These are phyloP conservation scores for Dipodascus geniculatus DNA, from an alignment of 805 yeast species.

Conservation along the genomic window DNA sequence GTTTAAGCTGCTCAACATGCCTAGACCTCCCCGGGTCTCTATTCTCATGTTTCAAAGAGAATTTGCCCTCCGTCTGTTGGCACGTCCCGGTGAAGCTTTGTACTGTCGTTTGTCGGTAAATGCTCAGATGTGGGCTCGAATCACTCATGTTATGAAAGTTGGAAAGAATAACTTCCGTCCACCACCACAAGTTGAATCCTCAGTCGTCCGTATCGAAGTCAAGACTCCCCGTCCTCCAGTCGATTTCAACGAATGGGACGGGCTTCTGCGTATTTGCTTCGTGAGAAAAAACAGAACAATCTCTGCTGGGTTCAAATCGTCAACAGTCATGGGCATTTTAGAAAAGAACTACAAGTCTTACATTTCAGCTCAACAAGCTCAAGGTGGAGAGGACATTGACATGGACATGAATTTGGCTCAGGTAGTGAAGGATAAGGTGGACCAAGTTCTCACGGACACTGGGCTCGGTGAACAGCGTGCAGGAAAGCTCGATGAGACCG, in stretches of 20 bases:
- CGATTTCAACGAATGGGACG: slow-evolving; percentile 96
- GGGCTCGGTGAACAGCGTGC: slow-evolving; percentile 79
- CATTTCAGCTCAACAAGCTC: slow-evolving; percentile 40
- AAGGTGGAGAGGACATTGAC: slow-evolving; percentile 26
- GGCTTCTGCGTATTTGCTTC: slow-evolving; percentile 79
- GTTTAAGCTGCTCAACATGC: slow-evolving; percentile 80
- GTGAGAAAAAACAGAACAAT: slow-evolving; percentile 89
- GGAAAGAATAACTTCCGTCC: slow-evolving; percentile 95
- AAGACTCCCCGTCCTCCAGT: slow-evolving; percentile 90
- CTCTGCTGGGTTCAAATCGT: slow-evolving; percentile 82
- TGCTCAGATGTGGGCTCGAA: slow-evolving; percentile 99
- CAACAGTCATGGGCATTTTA: slow-evolving; percentile 65
- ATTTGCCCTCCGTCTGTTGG: slow-evolving; percentile 84
- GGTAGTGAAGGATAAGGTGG: slow-evolving; percentile 58
- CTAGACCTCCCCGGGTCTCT: slow-evolving; percentile 88
- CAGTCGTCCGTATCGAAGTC: slow-evolving; percentile 88
- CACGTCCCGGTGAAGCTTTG: slow-evolving; percentile 91
- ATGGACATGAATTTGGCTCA: slow-evolving; percentile 26
- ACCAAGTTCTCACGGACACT: slow-evolving; percentile 64
- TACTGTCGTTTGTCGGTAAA: slow-evolving; percentile 92
- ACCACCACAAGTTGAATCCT: slow-evolving; percentile 96
- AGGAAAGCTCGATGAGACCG: slow-evolving; percentile 90
- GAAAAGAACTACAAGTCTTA: slow-evolving; percentile 81
- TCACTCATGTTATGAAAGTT: slow-evolving; percentile 96
- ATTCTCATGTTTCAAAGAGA: slow-evolving; percentile 97